A percentile compares a stretch with the other conserved stretches of the same genome.
Evolutionary conservation across 306 rosid genomes (phyloP).

Genomic region (Cicer judaicum): DNA sequence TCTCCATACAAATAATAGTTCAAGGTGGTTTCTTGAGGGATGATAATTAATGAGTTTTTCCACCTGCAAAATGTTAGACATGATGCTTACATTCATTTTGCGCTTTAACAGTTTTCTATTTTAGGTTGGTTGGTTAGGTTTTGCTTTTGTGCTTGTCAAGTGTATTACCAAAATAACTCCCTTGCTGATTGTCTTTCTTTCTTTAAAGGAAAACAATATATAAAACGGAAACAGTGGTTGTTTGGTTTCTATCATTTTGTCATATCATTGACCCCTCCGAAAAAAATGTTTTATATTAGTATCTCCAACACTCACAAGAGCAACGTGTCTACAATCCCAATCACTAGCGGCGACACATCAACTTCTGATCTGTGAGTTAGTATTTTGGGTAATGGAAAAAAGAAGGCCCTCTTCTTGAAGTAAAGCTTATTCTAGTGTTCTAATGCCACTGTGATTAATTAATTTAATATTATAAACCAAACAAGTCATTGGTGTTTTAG

Average conservation of each 20-base stretch:
- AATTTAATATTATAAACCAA: constrained; percentile 6
- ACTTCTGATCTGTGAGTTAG: constrained; percentile 11
- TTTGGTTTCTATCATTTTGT: constrained; percentile 25
- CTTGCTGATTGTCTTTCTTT: constrained; percentile 10
- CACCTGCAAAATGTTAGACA: constrained; percentile 16
- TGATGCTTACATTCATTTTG: not conserved
- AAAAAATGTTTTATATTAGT: not conserved
- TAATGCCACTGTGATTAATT: not conserved
- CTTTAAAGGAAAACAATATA: not conserved
- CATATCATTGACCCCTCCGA: not conserved
- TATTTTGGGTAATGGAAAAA: not conserved
- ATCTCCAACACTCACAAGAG: constrained; percentile 13
- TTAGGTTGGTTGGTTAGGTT: not conserved
- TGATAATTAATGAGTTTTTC: not conserved
- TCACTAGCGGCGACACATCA: constrained; percentile 41
- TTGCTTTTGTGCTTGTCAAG: not conserved
- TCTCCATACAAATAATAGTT: constrained; percentile 13
- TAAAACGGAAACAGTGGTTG: constrained; percentile 22
- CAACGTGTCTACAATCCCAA: constrained; percentile 28
- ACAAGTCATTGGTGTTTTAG: constrained; percentile 4
- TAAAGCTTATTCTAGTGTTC: not conserved
- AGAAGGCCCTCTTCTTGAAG: not conserved
- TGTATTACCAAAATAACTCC: not conserved
- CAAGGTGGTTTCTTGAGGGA: not conserved
- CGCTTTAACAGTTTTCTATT: not conserved